A percentile compares a stretch with the other conserved stretches of the same genome.
Conservation (phyloP, 257 asterid genomes). For the Solanum paucissectum region DNA sequence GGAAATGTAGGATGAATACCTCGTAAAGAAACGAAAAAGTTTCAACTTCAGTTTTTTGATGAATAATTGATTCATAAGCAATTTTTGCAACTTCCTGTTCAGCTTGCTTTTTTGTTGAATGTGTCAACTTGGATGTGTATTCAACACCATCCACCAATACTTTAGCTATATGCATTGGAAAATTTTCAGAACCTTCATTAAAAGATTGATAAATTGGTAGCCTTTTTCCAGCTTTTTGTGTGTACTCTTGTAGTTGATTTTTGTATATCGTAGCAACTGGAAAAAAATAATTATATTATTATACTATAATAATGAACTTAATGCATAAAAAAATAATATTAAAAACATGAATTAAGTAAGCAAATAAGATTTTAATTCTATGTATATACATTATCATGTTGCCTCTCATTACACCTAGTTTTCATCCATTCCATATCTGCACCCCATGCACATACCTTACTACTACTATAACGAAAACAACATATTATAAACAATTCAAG, state of each 20-base stretch:
- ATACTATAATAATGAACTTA: neutral
- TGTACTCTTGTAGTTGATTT: constrained; percentile 4
- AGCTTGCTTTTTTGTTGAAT: neutral
- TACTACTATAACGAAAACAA: no score
- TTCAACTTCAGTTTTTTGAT: neutral
- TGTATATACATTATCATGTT: no score
- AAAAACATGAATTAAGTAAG: neutral
- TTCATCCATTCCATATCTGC: no score
- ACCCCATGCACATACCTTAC: neutral
- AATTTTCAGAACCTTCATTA: no score
- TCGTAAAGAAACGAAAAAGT: neutral
- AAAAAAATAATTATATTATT: neutral
- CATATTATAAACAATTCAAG: neutral
- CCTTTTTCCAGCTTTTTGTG: no score
- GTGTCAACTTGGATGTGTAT: neutral
- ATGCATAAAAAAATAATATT: no score
- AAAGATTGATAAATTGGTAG: no score
- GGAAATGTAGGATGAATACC: neutral
- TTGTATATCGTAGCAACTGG: neutral
- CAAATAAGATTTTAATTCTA: no score
- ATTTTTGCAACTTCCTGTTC: constrained; percentile 19
- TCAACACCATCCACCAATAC: no score
- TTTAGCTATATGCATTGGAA: no score
- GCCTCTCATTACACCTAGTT: no score
- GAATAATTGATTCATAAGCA: constrained; percentile 5